A percentile compares a stretch with the other conserved stretches of the same genome.
Evolutionary conservation across 2,329 filamentous ascomycete genomes (phyloP).

Genomic region (Cryphonectria nitschkei): DNA sequence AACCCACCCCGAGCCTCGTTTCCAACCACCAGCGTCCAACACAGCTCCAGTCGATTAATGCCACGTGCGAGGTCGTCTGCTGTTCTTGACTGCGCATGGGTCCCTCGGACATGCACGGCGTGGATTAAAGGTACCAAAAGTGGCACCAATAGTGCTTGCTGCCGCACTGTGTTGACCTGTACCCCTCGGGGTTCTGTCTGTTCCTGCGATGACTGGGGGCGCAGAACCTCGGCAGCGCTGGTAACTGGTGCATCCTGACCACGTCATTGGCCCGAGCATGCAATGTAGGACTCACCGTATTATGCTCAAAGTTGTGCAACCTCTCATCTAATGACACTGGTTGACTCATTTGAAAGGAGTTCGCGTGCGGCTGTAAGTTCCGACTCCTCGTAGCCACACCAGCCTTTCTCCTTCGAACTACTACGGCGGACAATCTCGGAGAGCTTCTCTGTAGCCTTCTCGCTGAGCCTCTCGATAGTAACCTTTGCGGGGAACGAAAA

Average conservation of each 20-base stretch:
- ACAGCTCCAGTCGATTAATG: conserved; percentile 38
- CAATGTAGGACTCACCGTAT: not conserved
- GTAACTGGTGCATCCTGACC: not conserved
- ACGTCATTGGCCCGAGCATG: conserved; percentile 34
- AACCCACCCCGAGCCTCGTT: not conserved
- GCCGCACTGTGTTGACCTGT: conserved; percentile 2
- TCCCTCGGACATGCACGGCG: conserved; percentile 37
- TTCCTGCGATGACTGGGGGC: conserved; percentile 20
- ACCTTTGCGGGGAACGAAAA: conserved; percentile 58
- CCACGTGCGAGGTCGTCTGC: conserved; percentile 42
- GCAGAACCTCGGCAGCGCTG: conserved; percentile 1
- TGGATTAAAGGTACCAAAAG: conserved; percentile 36
- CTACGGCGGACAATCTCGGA: conserved; percentile 73
- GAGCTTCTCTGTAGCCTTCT: conserved; percentile 73
- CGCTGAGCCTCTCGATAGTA: conserved; percentile 70
- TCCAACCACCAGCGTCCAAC: conserved; percentile 18
- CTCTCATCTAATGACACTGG: conserved; percentile 48
- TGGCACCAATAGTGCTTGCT: conserved; percentile 35
- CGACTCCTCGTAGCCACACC: conserved; percentile 72
- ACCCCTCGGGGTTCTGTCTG: conserved; percentile 8
- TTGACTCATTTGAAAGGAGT: conserved; percentile 61
- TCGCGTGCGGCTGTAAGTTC: conserved; percentile 74
- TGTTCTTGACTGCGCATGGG: conserved; percentile 40
- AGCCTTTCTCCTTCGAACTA: conserved; percentile 63
- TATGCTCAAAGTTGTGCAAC: not conserved